phyloP scores from a whole-genome alignment of 23 red algal species.

The Agarophyton chilense region DNA sequence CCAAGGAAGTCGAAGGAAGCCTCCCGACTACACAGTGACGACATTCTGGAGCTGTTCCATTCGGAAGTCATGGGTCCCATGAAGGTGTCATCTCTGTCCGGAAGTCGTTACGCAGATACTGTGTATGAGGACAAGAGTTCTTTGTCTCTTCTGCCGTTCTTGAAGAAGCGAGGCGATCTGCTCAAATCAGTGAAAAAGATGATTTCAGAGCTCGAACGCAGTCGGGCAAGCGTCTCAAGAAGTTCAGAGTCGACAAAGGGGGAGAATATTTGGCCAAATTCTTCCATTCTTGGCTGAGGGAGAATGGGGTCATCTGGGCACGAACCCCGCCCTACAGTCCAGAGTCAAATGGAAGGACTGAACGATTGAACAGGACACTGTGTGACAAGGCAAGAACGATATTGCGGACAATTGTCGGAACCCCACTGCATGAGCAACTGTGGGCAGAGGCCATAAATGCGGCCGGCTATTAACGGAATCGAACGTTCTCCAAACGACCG shows the following conservation, averaged over 20 bases:
- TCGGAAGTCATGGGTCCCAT: too few species aligned
- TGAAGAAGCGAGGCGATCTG: background rate
- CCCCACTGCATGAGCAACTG: background rate
- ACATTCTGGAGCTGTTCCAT: too few species aligned
- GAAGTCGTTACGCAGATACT: background rate
- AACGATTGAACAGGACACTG: constrained; percentile 39
- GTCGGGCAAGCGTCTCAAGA: background rate
- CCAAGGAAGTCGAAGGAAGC: too few species aligned
- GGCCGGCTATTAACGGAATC: too few species aligned
- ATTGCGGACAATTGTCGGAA: background rate
- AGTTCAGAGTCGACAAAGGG: background rate
- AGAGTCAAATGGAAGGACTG: constrained; percentile 42
- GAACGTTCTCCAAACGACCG: too few species aligned
- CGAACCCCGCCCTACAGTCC: background rate
- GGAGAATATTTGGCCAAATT: background rate
- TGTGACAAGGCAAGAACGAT: constrained; percentile 40
- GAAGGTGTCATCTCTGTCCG: too few species aligned
- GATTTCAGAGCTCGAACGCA: background rate
- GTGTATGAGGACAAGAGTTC: background rate
- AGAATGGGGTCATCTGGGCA: background rate
- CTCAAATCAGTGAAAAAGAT: background rate
- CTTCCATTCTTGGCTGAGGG: too few species aligned
- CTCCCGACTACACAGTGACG: too few species aligned
- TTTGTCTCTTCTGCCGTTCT: background rate
- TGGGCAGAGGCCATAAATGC: background rate